These are phyloP conservation scores for Lagerstroemia speciosa DNA, from an alignment of 345 rosid species.

Conservation along the genomic window DNA sequence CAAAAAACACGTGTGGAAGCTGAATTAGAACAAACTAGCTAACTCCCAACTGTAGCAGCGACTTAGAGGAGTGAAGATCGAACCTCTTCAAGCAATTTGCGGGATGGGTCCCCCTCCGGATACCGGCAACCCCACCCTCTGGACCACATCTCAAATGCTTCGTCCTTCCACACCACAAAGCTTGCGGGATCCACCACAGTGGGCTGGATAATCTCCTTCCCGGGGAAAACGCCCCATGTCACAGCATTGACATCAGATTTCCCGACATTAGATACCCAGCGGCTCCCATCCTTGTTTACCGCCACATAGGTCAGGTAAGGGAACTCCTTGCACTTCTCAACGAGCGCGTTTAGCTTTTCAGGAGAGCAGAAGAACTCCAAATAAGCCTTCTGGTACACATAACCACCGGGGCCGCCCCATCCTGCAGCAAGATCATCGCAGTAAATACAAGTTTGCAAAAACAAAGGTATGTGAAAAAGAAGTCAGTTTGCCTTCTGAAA, in stretches of 20 bases:
- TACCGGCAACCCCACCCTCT: slow-evolving; percentile 75
- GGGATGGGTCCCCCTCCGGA: slow-evolving; percentile 59
- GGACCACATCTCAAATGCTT: slow-evolving; percentile 95
- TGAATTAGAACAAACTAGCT: not conserved
- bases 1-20: not conserved
- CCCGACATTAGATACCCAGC: slow-evolving; percentile 48
- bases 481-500: not conserved
- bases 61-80: not conserved
- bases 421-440: slow-evolving; percentile 26
- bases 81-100: slow-evolving; percentile 71
- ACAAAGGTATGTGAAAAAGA: not conserved
- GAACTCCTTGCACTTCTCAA: slow-evolving; percentile 57
- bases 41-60: not conserved
- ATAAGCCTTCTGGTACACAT: slow-evolving; percentile 92
- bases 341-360: slow-evolving; percentile 50
- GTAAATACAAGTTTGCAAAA: not conserved
- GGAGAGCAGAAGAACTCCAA: slow-evolving; percentile 89
- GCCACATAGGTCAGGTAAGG: slow-evolving; percentile 63
- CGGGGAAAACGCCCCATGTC: slow-evolving; percentile 96
- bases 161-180: slow-evolving; percentile 92
- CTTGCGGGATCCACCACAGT: slow-evolving; percentile 91
- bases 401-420: slow-evolving; percentile 98
- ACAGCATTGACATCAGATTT: slow-evolving; percentile 66
- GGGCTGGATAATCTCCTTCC: slow-evolving; percentile 82
- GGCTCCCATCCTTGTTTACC: slow-evolving; percentile 47